Conservation (phyloP, 441 rosid species). For the Gossypium davidsonii region DNA sequence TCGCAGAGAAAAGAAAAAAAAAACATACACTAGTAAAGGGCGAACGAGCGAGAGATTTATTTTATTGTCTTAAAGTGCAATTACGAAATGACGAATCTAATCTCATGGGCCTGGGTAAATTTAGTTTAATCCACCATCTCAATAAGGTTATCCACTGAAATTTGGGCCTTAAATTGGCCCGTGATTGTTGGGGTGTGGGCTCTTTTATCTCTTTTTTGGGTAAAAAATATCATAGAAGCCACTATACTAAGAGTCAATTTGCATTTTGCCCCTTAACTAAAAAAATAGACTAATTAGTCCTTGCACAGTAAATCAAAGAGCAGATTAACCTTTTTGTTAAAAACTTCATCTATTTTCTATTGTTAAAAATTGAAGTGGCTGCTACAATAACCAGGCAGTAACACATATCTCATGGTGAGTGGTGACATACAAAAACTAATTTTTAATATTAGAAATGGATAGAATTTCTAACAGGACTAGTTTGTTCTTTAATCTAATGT, state of each 20-base stretch:
- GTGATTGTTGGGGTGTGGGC: neutral
- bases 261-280: rapidly evolving
- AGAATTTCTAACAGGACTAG: too few relatives aligned
- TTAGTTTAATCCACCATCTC: neutral
- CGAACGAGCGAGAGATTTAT: neutral
- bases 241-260: too few relatives aligned
- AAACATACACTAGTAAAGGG: neutral
- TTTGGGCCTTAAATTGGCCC: neutral
- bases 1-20: neutral
- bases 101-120: neutral
- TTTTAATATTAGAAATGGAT: too few relatives aligned
- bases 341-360: too few relatives aligned
- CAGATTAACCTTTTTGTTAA: rapidly evolving
- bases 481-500: too few relatives aligned
- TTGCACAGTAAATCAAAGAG: too few relatives aligned
- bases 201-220: neutral
- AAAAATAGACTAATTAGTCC: rapidly evolving
- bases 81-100: neutral
- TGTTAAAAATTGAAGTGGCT: too few relatives aligned
- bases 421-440: too few relatives aligned
- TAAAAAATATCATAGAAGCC: rapidly evolving
- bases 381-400: too few relatives aligned
- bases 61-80: neutral
- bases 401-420: too few relatives aligned
- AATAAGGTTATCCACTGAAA: neutral